Percentiles rank a stretch among this genome's conserved stretches.
Conservation (phyloP, 1,284 basidiomycete genomes). For the Malassezia dermatis region DNA sequence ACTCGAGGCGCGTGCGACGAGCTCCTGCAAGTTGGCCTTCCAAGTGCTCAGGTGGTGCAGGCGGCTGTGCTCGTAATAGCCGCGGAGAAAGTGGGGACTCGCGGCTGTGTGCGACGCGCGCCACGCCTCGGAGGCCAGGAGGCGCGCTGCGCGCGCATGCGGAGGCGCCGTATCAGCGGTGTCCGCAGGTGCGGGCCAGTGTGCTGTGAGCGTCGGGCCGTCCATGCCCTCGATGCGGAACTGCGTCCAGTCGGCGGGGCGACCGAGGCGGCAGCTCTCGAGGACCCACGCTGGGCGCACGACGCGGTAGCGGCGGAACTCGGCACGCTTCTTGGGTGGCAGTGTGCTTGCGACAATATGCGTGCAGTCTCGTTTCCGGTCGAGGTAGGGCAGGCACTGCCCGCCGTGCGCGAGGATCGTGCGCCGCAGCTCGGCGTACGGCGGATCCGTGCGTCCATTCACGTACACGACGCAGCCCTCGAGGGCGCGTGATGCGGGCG, state of each 20-base stretch:
- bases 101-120: slow-evolving; percentile 73
- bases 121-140: slow-evolving; percentile 53
- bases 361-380: slow-evolving; percentile 58
- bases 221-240: slow-evolving; percentile 14
- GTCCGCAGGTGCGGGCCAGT: neutral
- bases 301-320: slow-evolving; percentile 79
- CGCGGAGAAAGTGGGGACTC: slow-evolving; percentile 70
- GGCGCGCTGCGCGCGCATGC: neutral
- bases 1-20: slow-evolving; percentile 55
- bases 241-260: slow-evolving; percentile 63
- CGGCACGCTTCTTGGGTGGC: slow-evolving; percentile 74
- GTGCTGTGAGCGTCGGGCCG: neutral
- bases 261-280: slow-evolving; percentile 60
- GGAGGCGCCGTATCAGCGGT: neutral
- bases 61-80: slow-evolving; percentile 80
- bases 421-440: slow-evolving; percentile 69
- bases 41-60: slow-evolving; percentile 82
- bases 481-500: neutral
- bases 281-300: slow-evolving; percentile 77
- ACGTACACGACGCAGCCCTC: slow-evolving; percentile 52
- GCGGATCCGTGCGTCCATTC: slow-evolving; percentile 80
- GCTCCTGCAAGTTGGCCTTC: slow-evolving; percentile 75
- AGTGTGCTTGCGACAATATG: slow-evolving; percentile 82
- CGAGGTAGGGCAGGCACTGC: slow-evolving; percentile 69
- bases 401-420: slow-evolving; percentile 76